Evolutionary conservation across 108 stramenopile genomes (phyloP), one percentile per base, ranked within the genome.

Genomic region (Pseudonitzschia multiseries): DNA sequence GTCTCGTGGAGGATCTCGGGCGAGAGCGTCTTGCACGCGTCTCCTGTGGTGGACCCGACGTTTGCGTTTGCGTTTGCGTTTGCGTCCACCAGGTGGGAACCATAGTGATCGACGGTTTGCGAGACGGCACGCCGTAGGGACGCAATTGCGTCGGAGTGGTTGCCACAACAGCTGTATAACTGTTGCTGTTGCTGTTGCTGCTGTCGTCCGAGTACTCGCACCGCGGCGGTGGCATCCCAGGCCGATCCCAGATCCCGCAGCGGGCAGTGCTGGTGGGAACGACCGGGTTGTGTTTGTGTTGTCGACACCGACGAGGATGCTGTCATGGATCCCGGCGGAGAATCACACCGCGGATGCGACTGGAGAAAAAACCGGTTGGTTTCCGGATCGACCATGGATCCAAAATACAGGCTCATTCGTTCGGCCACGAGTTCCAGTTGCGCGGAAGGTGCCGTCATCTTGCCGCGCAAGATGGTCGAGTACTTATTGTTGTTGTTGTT

Each of bases 191-290:
- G 66, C 6, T 76, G 15, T 29, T 52, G 50, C 18, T 68, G 33
- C 29, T 36, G n/a, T 57, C 32, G 60, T 57, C 52, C 77, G 18
- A 66, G 4, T 14, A 56, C 18, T 17, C 52, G 27, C 36, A 85
- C 40, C n/a, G 69, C 75, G 40, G 68, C 79, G 44, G 75, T 67
- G 8, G 81, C 79, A 82, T 85, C 84, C 84, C 84, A 85, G 9
- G 78, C 67, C 2, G 79, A 81, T 22, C 78, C 84, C 59, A 85
- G 27, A 26, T 85, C 84, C 0, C 84, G 78, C 43, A 85, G 48
- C 15, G 84, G 84, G 61, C 71, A 74, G 46, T 79, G 80, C 14
- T 59, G 57, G 15, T 59, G 29, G 17, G 43, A 48, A 48, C 18
- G 36, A 48, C 43, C 69, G 76, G 78, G 31, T 54, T 24, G 36